These are phyloP conservation scores for Calocera viscosa DNA, from an alignment of 768 basidiomycete genomes.

Conservation along the genomic window DNA sequence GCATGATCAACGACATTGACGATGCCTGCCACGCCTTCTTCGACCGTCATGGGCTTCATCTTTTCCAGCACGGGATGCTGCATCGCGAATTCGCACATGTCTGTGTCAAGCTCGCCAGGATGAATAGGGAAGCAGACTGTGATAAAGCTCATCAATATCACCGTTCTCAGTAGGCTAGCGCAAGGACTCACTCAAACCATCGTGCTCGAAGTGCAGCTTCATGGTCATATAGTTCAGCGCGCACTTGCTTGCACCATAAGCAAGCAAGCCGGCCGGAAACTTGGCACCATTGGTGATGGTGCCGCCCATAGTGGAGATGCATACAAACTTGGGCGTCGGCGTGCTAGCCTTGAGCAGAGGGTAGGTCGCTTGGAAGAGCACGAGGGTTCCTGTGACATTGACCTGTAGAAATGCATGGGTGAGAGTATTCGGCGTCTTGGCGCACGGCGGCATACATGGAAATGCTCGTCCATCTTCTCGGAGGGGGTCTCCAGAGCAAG, in stretches of 20 bases:
- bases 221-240: constrained; percentile 16
- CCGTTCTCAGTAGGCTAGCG: too few species aligned
- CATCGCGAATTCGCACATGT: too few species aligned
- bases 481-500: neutral
- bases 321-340: constrained; percentile 14
- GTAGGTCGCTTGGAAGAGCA: constrained; percentile 19
- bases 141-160: too few species aligned
- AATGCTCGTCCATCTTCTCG: neutral
- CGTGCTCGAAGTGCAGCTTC: constrained; percentile 11
- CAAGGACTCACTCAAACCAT: neutral
- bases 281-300: constrained; percentile 4
- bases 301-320: constrained; percentile 11
- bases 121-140: too few species aligned
- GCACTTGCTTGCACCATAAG: constrained; percentile 15
- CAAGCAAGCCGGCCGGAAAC: neutral
- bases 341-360: constrained; percentile 13
- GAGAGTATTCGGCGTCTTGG: too few species aligned
- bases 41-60: too few species aligned
- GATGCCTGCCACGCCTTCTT: too few species aligned
- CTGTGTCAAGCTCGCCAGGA: too few species aligned
- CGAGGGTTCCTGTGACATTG: constrained; percentile 17
- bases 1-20: too few species aligned
- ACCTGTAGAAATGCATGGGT: too few species aligned
- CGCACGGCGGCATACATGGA: too few species aligned
- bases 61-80: too few species aligned